Evolutionary conservation across 345 rosid species (phyloP), one percentile per base, ranked within the genome.

Genomic region (Tarenaya hassleriana): DNA sequence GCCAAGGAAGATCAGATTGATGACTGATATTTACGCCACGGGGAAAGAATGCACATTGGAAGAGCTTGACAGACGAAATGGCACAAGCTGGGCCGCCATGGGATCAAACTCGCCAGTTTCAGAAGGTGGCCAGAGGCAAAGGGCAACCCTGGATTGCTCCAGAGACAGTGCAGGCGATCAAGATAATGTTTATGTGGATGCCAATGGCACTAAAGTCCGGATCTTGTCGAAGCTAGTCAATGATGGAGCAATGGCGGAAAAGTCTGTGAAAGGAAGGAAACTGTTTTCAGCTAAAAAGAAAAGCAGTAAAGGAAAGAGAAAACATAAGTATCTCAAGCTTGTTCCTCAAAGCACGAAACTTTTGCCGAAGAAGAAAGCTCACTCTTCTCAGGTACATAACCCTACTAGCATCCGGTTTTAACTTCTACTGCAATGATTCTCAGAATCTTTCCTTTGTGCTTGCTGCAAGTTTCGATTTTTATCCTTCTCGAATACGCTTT

Each of bases 11-110:
- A 75, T 63, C 4, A 78, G 79, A 72, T 52, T 76, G 69, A 92
- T 92, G 95, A 78, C 71, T 67, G 98, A 92, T 61, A 68, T 92
- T 13, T 92, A 92, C 20, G 57, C 72, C 42, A 78, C 86, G 8
- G 96, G 96, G 0, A 68, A 50, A 32, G 63, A 16, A 8, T 77
- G 91, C 75, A 88, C 98, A 0, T 62, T 92, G 38, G 98, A 85
- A 67, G 98, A 88, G 71, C 98, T 85, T 64, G 95, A 92, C 46
- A 63, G 69, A 60, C 81, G 95, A 74, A 87, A 87, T 64, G 96
- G 98, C 24, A 81, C 83, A 0, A 42, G 29, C 5, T 24, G 29
- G 29, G 29, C 29, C 5, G 29, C 5, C 29, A 24, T 24, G 29
- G 29, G 29, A 2, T 24, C 29, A 24, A 24, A 24, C 5, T 24